phyloP scores from a whole-genome alignment of 164 flowering plant genomes.

The Chloranthus sessilifolius region DNA sequence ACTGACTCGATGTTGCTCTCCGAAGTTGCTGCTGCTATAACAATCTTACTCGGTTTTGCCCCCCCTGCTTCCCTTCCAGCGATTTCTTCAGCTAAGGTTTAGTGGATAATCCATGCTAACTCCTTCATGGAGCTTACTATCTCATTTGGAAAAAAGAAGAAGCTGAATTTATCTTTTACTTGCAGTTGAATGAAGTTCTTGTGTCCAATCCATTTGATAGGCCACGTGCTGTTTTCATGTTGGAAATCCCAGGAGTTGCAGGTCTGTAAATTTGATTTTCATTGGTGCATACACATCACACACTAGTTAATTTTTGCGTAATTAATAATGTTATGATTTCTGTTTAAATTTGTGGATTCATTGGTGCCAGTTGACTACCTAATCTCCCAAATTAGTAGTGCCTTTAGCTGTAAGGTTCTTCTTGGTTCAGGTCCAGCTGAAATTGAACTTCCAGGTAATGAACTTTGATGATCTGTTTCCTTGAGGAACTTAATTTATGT shows the following conservation, averaged over 20 bases:
- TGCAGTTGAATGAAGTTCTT: conserved; percentile 80
- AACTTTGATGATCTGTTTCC: background rate
- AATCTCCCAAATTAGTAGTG: conserved; percentile 23
- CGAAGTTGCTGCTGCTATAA: conserved; percentile 77
- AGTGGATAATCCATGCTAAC: background rate
- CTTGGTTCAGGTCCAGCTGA: conserved; percentile 37
- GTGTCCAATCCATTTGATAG: conserved; percentile 82
- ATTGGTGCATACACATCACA: background rate
- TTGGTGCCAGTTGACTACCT: conserved; percentile 13
- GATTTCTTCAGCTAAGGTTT: conserved; percentile 16
- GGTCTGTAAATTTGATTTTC: conserved; percentile 27
- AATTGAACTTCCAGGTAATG: conserved; percentile 67
- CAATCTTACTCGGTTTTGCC: conserved; percentile 83
- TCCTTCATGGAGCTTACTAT: background rate
- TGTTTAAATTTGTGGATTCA: conserved; percentile 32
- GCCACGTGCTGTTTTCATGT: conserved; percentile 72
- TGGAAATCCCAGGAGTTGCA: conserved; percentile 60
- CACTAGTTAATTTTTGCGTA: background rate
- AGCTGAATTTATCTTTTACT: conserved; percentile 4
- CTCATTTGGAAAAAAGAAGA: background rate
- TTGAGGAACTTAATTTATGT: background rate
- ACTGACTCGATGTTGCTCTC: conserved; percentile 31
- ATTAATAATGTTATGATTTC: background rate
- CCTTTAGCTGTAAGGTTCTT: conserved; percentile 31
- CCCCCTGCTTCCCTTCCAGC: conserved; percentile 71